Base-by-base conservation (phyloP, 2,329 filamentous ascomycete species). In the Pseudopithomyces chartarum region DNA sequence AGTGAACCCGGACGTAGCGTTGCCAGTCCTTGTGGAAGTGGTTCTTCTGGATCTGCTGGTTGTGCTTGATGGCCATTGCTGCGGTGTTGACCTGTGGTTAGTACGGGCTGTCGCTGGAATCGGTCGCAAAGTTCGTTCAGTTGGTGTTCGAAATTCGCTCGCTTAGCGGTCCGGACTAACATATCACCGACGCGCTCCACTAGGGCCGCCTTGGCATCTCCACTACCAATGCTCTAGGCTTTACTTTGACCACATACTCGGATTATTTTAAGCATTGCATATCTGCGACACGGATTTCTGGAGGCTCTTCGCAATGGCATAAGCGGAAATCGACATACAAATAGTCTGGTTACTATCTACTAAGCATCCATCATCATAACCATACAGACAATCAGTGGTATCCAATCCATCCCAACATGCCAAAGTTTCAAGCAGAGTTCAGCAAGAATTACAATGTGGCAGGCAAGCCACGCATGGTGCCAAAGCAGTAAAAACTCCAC, bases 1-100 rank as follows among this genome's bases (percentile, higher is more conserved):
- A 99, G 88, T 99, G 95, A 83, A 91, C 91, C 84, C 92, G 91
- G 80, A 99, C 95, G 85, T 93, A 91, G 85, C 92, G 91, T 84
- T 98, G 93, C 95, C 69, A 99, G 87, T 99, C 93, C 68, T 74
- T 74, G 69, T 73, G 73, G 71, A 75, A 75, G 58, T 75, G 93
- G 88, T 96, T 96, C 88, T 94, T 90, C 81, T 90, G 90, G 82
- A 97, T 90, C 86, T 94, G 90, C 87, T 97, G 92, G 86, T 98
- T 98, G 90, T 97, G 92, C 89, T 96, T 96, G 92, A 98, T 97
- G 87, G 94, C 91, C 93, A 74, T 74, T 69, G 63, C 67, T 11
- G 3, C 70, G 68, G 62, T 58, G 59, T 55, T 59, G 62, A 72
- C 68, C 70, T 73, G 63, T 64, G 53, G 57, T 45, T 23, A 32